Evolutionary conservation across 2,329 filamentous ascomycete genomes (phyloP), one percentile per base, ranked within the genome.

Genomic region (Huntiella savannae): DNA sequence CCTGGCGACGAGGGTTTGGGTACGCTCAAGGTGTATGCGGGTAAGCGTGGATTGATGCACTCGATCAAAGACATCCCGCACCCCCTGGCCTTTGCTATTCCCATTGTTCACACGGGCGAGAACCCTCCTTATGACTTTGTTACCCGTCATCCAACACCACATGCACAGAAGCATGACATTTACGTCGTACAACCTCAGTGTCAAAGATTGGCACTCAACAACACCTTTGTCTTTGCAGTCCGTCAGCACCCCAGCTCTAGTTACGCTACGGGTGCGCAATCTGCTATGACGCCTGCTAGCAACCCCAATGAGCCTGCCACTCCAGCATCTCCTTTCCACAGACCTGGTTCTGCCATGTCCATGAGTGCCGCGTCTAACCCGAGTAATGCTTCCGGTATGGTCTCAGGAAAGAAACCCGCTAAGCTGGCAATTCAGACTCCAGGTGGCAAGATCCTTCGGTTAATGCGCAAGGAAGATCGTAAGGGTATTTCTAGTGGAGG

Each of bases 181-280:
- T 98, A 98, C 60, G 83, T 98, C 52, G 83, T 87, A 39, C 91
- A 96, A 58, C 91, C 92, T 1, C 92, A 98, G 61, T 98, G 91
- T 59, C 73, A 80, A 53, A 76, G 79, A 19, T 68, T 98, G 22
- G 87, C 85, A 1, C 69, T 93, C 47, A 95, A 96, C 66, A 96
- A 98, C 59, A 98, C 91, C 0, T 98, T 95, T 58, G 88, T 98
- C 22, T 98, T 98, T 60, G 82, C 82, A 45, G 82, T 98, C 50
- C 82, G 91, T 40, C 91, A 98, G 58, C 87, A 98, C 58, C 83
- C 87, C 0, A 69, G 65, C 58, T 80, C 84, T 49, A 45, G 50
- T 45, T 47, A 46, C 41, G 28, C 33, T 4, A 40, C 44, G 19
- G 42, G 47, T 5, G 45, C 54, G 2, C 55, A 57, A 22, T 64